Evolutionary conservation across 1,139 yeast genomes (phyloP).

Genomic region (Saccharomyces pastorianus): DNA sequence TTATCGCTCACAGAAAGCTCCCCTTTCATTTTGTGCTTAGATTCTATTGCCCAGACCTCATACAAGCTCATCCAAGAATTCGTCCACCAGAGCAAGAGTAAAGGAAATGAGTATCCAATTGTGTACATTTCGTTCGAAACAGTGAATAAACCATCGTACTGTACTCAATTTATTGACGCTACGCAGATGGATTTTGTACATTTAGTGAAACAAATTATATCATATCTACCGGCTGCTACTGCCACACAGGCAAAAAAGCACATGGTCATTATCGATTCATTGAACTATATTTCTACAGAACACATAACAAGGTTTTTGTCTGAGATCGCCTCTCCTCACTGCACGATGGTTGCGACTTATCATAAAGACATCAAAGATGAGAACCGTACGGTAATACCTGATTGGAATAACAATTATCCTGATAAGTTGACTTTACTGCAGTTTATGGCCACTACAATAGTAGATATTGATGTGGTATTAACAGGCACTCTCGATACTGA

Average conservation of each 20-base stretch:
- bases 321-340: slow-evolving; percentile 45
- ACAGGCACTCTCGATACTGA: slow-evolving; percentile 40
- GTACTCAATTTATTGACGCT: slow-evolving; percentile 45
- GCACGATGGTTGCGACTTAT: slow-evolving; percentile 50
- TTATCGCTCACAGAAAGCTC: slow-evolving; percentile 62
- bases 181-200: slow-evolving; percentile 25
- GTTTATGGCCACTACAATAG: slow-evolving; percentile 64
- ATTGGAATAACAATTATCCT: slow-evolving; percentile 39
- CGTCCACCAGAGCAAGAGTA: slow-evolving; percentile 32
- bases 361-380: slow-evolving; percentile 41
- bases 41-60: slow-evolving; percentile 64
- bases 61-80: slow-evolving; percentile 50
- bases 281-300: slow-evolving; percentile 48
- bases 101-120: slow-evolving; percentile 25
- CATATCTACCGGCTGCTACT: slow-evolving; percentile 19
- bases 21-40: slow-evolving; percentile 63
- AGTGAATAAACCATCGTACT: slow-evolving; percentile 42
- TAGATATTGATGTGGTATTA: slow-evolving; percentile 45
- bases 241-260: slow-evolving; percentile 10
- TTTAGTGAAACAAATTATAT: slow-evolving; percentile 28
- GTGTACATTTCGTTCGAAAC: slow-evolving; percentile 62
- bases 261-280: slow-evolving; percentile 50
- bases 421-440: slow-evolving; percentile 42
- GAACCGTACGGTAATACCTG: slow-evolving; percentile 31
- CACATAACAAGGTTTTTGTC: slow-evolving; percentile 48